A percentile compares a stretch with the other conserved stretches of the same genome.
Evolutionary conservation across 768 basidiomycete species (phyloP).

Genomic region (Lenzites betulinus): DNA sequence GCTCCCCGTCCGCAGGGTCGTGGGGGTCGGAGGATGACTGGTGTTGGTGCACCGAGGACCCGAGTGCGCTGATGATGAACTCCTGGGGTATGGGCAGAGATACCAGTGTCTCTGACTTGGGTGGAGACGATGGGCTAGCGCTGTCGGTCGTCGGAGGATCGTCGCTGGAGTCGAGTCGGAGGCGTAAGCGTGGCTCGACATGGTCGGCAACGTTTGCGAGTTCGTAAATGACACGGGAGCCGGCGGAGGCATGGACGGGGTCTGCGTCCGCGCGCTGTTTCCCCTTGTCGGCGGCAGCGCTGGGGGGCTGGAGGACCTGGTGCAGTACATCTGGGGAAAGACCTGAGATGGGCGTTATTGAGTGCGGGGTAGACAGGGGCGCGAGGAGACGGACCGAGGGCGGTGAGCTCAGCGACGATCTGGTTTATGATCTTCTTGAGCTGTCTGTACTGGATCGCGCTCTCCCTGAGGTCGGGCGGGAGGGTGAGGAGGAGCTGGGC

Average conservation of each 20-base stretch:
- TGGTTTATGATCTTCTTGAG: conserved; percentile 90
- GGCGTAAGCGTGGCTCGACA: conserved; percentile 58
- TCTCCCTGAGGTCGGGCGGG: conserved; percentile 74
- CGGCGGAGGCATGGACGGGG: background rate
- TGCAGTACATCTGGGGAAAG: conserved; percentile 39
- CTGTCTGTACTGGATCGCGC: conserved; percentile 87
- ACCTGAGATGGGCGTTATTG: conserved; percentile 17
- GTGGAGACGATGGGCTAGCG: background rate
- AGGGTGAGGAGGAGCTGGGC: conserved; percentile 60
- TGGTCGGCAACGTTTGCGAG: conserved; percentile 47
- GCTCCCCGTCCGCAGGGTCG: background rate
- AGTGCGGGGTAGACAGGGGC: background rate
- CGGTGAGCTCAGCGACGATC: conserved; percentile 74
- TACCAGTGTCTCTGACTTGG: background rate
- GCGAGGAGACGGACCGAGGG: conserved; percentile 44
- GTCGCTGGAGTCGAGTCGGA: conserved; percentile 42
- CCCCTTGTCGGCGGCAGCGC: conserved; percentile 24
- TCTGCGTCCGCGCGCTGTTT: conserved; percentile 22
- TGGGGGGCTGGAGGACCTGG: conserved; percentile 20
- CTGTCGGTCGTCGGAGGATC: background rate
- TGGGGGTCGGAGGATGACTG: background rate
- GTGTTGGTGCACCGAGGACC: background rate
- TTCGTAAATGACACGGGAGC: conserved; percentile 55
- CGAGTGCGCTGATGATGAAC: background rate
- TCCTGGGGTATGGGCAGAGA: conserved; percentile 4